These are phyloP conservation scores for Sporothrix pseudoabietina DNA, from an alignment of 2,329 filamentous ascomycete genomes.

Conservation along the genomic window DNA sequence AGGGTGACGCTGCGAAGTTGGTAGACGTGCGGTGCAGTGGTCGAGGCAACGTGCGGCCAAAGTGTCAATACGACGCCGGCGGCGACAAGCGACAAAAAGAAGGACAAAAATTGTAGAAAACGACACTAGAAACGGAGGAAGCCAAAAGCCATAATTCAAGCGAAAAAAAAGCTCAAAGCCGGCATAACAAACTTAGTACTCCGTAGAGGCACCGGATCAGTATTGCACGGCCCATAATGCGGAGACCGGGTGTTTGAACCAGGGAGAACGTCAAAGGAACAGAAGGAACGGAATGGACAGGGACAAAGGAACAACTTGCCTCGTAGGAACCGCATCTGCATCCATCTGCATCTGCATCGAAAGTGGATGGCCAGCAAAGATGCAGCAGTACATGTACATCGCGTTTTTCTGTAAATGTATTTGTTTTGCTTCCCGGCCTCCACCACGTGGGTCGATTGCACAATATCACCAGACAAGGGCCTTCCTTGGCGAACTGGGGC, in stretches of 20 bases:
- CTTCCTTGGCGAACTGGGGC: neutral
- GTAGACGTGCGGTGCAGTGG: neutral
- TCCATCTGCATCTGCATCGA: neutral
- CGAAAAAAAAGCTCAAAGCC: too few relatives aligned
- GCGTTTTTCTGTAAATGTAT: neutral
- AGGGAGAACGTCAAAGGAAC: neutral
- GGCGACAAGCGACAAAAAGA: neutral
- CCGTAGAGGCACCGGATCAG: neutral
- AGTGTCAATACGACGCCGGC: neutral
- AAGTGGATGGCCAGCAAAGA: neutral
- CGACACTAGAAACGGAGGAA: neutral
- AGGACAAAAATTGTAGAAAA: neutral
- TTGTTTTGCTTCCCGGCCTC: neutral
- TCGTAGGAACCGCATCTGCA: neutral
- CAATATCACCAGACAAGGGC: constrained; percentile 10
- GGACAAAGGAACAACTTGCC: neutral
- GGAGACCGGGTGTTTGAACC: neutral
- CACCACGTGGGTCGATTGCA: constrained; percentile 20
- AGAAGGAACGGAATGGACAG: neutral
- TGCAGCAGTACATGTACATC: constrained; percentile 8
- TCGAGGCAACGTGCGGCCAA: neutral
- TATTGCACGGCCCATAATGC: neutral
- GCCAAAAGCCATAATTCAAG: neutral
- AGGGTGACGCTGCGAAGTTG: neutral
- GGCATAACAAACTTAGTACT: neutral